Evolutionary conservation across 75 land plant species (phyloP), one percentile per base, ranked within the genome.

Genomic region (Sequoia sempervirens): DNA sequence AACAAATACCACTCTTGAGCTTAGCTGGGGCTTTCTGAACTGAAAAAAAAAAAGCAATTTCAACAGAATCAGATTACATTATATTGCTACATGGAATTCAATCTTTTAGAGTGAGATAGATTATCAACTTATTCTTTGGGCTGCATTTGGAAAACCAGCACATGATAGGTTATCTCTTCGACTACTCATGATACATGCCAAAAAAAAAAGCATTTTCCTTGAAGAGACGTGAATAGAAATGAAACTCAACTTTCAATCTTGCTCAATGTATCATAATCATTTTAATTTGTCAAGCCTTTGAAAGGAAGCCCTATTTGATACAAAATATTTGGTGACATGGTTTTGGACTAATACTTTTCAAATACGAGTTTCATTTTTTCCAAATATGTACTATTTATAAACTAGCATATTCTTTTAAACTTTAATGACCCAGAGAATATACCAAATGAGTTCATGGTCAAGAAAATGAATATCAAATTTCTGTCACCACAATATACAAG

Each of bases 281-380:
- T 26, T 68, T 68, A 68, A n/a, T 6, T 68, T 68, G 32, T 68
- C 32, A 26, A 68, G 28, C 12, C 34, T 68, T 5, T 11, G 7
- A 76, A 41, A 23, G 28, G 20, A 76, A 76, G 13, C 18, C 30
- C 13, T 34, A 74, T 26, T 76, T 40, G 79, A 76, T n/a, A 28
- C 72, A 68, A 68, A 68, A 28, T 68, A 68, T 68, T 28, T 68
- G 8, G 32, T 68, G 32, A 23, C 72, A 41, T 76, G 45, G 47
- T 76, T 76, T 76, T 76, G 79, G 46, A 76, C 20, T 76, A 76
- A 75, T 40, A 20, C 15, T 75, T 36, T 45, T 40, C 43, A 75
- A 36, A 20, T 23, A 76, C 46, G 9, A 40, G 79, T 10, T 75
- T 75, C 79, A 41, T 41, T 12, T 6, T 74, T 75, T 73, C 41